Evolutionary conservation across 345 rosid genomes (phyloP), one percentile per base, ranked within the genome.

Genomic region (Dimocarpus longan): DNA sequence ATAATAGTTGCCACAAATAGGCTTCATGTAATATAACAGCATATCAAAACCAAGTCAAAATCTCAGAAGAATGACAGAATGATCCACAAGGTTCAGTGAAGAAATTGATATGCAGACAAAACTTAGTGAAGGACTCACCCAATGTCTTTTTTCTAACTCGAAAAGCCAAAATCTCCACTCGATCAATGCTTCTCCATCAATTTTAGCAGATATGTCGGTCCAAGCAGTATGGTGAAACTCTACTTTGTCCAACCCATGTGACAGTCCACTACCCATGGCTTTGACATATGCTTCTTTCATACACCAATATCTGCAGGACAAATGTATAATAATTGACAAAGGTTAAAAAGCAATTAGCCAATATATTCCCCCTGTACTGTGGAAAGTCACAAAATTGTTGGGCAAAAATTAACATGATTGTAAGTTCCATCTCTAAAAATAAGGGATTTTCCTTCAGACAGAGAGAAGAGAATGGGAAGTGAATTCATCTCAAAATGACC

Each of bases 201-300:
- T 73, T 80, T 80, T 76, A 44, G 81, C 85, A 74, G 67, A 79
- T 81, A 91, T 85, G 77, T 86, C 66, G 10, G 68, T 81, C 92
- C 95, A 90, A 81, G 78, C 84, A 40, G 73, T 82, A 57, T 90
- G 95, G 77, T 84, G 82, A 80, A 91, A 90, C 83, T 91, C 95
- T 11, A 91, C 83, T 79, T 80, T 87, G 71, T 87, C 83, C 81
- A 90, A 69, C 48, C 82, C 89, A 71, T 66, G 69, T 2, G 75
- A 80, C 78, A 91, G n/a, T 74, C 93, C 95, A 68, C 83, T 79
- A 74, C 95, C 93, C 59, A 66, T 79, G 68, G 92, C 95, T 86
- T 91, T 91, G 57, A 89, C 93, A 85, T 83, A 90, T 32, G 95
- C 95, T 87, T 91, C 95, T 87, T 91, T 91, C 77, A 91, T 80